phyloP scores from a whole-genome alignment of 495 filamentous ascomycete species.

The Aspergillus sparsus region DNA sequence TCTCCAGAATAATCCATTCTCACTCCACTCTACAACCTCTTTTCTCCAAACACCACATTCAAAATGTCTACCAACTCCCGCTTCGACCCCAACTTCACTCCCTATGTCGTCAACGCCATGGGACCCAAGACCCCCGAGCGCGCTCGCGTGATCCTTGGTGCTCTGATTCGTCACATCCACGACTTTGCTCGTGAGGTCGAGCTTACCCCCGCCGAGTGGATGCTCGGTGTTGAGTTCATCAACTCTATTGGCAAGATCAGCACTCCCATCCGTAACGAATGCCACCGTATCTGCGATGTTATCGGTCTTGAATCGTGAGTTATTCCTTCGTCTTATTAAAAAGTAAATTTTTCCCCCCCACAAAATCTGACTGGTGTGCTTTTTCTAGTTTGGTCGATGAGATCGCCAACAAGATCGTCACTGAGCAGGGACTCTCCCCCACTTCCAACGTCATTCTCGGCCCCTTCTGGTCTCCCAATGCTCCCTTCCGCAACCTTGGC shows the following conservation, averaged over 20 bases:
- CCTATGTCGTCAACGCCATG: slow-evolving; percentile 72
- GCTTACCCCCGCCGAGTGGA: slow-evolving; percentile 78
- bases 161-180: slow-evolving; percentile 75
- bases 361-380: slow-evolving; percentile 14
- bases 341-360: background rate
- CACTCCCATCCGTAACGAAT: slow-evolving; percentile 67
- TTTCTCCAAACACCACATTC: slow-evolving; percentile 8
- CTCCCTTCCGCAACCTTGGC: slow-evolving; percentile 72
- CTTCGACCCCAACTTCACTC: slow-evolving; percentile 77
- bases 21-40: slow-evolving; percentile 4
- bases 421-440: slow-evolving; percentile 66
- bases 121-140: slow-evolving; percentile 71
- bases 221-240: slow-evolving; percentile 69
- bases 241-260: slow-evolving; percentile 56
- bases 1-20: background rate
- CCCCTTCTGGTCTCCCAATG: slow-evolving; percentile 85
- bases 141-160: slow-evolving; percentile 62
- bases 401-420: slow-evolving; percentile 78
- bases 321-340: background rate
- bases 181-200: slow-evolving; percentile 83
- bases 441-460: slow-evolving; percentile 84
- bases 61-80: slow-evolving; percentile 39
- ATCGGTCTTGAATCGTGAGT: slow-evolving; percentile 79
- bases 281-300: slow-evolving; percentile 76
- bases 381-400: slow-evolving; percentile 69